Evolutionary conservation across 2,329 filamentous ascomycete species (phyloP).

Genomic region (Ascochyta rabiei): DNA sequence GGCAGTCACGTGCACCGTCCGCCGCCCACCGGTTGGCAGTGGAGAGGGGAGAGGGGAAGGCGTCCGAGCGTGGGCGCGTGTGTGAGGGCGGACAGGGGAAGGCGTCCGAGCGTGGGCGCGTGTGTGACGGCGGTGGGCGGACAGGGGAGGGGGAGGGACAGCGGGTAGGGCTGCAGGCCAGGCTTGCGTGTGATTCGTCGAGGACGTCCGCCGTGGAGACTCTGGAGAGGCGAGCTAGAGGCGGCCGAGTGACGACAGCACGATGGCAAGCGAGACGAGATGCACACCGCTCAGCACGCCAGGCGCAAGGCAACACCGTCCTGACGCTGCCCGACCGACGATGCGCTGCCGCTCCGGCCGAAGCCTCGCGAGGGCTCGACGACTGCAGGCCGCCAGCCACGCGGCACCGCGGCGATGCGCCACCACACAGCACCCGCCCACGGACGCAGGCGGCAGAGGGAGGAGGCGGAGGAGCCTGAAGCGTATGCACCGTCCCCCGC

Average conservation of each 20-base stretch:
- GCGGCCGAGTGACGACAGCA: conserved; percentile 15
- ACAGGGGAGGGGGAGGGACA: conserved; percentile 10
- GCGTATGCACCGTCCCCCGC: conserved; percentile 14
- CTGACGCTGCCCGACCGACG: conserved; percentile 18
- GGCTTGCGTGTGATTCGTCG: conserved; percentile 1
- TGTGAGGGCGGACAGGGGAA: conserved; percentile 4
- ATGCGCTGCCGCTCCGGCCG: conserved; percentile 42
- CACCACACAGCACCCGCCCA: conserved; percentile 26
- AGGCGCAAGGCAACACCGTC: conserved; percentile 36
- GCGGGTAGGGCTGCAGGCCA: conserved; percentile 15
- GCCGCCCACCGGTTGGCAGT: conserved; percentile 2
- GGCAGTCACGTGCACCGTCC: not conserved
- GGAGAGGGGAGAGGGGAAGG: conserved; percentile 6
- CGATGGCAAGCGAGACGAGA: not conserved
- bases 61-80: conserved; percentile 3
- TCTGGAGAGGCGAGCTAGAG: conserved; percentile 4
- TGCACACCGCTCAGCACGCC: not conserved
- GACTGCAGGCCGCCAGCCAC: not conserved
- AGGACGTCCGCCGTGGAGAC: not conserved
- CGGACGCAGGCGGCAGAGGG: conserved; percentile 11
- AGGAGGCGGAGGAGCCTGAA: conserved; percentile 21
- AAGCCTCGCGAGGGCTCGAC: conserved; percentile 24
- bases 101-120: conserved; percentile 6
- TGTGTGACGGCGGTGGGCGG: not conserved
- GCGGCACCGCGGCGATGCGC: conserved; percentile 34